Percentiles rank a stretch among this genome's conserved stretches.
Conservation (phyloP, 352 stramenopile genomes). For the Aphanomyces stellatus region DNA sequence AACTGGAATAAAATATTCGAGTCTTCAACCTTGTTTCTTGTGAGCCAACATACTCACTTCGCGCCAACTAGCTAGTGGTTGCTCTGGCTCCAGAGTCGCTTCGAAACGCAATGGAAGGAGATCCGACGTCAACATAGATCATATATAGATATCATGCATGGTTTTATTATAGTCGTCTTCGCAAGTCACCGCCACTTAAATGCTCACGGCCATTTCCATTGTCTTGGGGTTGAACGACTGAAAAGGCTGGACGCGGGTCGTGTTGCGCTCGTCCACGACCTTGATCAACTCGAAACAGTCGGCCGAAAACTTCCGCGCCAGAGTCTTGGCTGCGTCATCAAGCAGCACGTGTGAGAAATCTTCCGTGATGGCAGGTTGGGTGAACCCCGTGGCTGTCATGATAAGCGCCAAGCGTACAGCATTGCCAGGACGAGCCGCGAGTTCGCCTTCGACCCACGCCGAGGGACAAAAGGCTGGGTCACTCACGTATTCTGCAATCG, state of each 20-base stretch:
- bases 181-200: too few relatives aligned
- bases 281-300: not conserved
- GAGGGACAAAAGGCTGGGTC: not conserved
- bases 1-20: too few relatives aligned
- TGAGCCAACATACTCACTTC: too few relatives aligned
- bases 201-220: slow-evolving; percentile 1
- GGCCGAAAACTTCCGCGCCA: not conserved
- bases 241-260: not conserved
- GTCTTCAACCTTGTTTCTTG: too few relatives aligned
- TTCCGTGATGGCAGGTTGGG: not conserved
- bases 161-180: too few relatives aligned
- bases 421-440: not conserved
- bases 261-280: not conserved
- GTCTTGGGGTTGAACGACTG: not conserved
- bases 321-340: not conserved
- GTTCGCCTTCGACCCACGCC: not conserved
- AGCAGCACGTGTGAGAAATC: not conserved
- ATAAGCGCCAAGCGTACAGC: not conserved
- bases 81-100: too few relatives aligned
- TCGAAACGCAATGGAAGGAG: too few relatives aligned
- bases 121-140: too few relatives aligned
- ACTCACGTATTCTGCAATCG: not conserved
- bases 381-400: not conserved
- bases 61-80: too few relatives aligned
- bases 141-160: too few relatives aligned